Percentiles rank a stretch among this genome's conserved stretches.
phyloP scores from a whole-genome alignment of 2,329 filamentous ascomycete genomes.

The Phyllosticta ampelicida region DNA sequence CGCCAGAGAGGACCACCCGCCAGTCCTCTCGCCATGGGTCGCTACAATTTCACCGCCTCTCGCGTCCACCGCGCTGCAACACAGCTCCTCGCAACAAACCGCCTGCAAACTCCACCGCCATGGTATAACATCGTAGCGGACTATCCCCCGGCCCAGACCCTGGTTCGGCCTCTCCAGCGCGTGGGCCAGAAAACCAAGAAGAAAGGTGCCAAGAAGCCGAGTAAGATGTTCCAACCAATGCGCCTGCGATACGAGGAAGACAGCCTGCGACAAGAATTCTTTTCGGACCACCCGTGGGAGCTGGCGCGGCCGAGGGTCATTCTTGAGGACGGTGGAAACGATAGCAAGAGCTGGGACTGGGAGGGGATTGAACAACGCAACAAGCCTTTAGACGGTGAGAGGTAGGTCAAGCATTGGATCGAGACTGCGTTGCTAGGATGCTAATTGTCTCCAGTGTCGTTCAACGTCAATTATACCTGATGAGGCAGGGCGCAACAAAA shows the following conservation, averaged over 20 bases:
- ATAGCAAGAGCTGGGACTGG: slow-evolving; percentile 70
- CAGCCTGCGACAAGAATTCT: slow-evolving; percentile 68
- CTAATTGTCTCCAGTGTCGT: slow-evolving; percentile 56
- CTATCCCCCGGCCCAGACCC: slow-evolving; percentile 49
- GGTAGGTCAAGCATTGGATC: slow-evolving; percentile 38
- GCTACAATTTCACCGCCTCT: slow-evolving; percentile 40
- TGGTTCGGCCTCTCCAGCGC: slow-evolving; percentile 42
- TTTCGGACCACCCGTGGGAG: slow-evolving; percentile 94
- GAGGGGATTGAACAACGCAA: slow-evolving; percentile 63
- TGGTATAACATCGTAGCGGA: slow-evolving; percentile 49
- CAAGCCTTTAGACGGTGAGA: slow-evolving; percentile 72
- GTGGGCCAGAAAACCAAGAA: slow-evolving; percentile 18
- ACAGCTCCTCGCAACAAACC: slow-evolving; percentile 34
- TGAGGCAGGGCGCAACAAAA: slow-evolving; percentile 43
- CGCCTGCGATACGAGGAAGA: slow-evolving; percentile 76
- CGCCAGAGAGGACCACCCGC: background rate
- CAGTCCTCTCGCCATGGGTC: slow-evolving; percentile 33
- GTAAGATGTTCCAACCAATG: slow-evolving; percentile 70
- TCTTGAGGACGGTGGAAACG: slow-evolving; percentile 75
- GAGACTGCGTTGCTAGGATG: background rate
- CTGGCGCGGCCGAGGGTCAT: slow-evolving; percentile 77
- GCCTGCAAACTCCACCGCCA: slow-evolving; percentile 34
- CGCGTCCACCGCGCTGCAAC: slow-evolving; percentile 44
- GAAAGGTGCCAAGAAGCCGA: slow-evolving; percentile 50
- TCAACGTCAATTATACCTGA: slow-evolving; percentile 80